These are phyloP conservation scores for Russula abietina DNA, from an alignment of 768 basidiomycete species.

Conservation along the genomic window DNA sequence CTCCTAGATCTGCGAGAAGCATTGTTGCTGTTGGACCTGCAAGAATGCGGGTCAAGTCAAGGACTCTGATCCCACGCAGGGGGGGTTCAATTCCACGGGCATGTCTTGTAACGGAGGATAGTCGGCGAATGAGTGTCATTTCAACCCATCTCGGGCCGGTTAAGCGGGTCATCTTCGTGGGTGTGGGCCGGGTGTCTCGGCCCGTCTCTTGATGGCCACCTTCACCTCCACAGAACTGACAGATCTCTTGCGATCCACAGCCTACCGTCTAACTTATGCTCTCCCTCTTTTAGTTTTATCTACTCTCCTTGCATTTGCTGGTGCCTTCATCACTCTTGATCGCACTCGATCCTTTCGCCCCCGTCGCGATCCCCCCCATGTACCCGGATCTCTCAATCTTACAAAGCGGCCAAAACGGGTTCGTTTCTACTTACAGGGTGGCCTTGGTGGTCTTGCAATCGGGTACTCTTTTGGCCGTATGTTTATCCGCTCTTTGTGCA, in stretches of 20 bases:
- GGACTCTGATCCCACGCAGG: slow-evolving; percentile 69
- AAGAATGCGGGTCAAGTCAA: slow-evolving; percentile 85
- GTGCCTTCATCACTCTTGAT: slow-evolving; percentile 67
- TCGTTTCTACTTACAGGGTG: slow-evolving; percentile 48
- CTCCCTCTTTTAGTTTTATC: slow-evolving; percentile 58
- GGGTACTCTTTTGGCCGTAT: slow-evolving; percentile 58
- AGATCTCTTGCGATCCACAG: slow-evolving; percentile 41
- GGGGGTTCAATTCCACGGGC: slow-evolving; percentile 65
- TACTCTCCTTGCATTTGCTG: slow-evolving; percentile 53
- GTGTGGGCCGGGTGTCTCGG: background rate
- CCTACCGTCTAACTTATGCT: slow-evolving; percentile 50
- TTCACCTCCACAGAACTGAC: slow-evolving; percentile 7
- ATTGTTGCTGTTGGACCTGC: slow-evolving; percentile 92
- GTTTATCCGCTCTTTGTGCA: slow-evolving; percentile 27
- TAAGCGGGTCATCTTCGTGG: background rate
- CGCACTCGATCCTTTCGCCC: slow-evolving; percentile 58
- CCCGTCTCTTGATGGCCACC: slow-evolving; percentile 9
- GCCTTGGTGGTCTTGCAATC: slow-evolving; percentile 52
- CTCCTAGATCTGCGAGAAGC: slow-evolving; percentile 88
- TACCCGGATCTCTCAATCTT: slow-evolving; percentile 26
- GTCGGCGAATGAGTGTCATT: no score
- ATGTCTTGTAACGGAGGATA: background rate
- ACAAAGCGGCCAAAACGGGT: slow-evolving; percentile 28
- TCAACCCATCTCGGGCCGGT: background rate
- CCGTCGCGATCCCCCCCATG: slow-evolving; percentile 31